Base-by-base conservation (phyloP, 345 rosid species). In the Nephelium lappaceum region DNA sequence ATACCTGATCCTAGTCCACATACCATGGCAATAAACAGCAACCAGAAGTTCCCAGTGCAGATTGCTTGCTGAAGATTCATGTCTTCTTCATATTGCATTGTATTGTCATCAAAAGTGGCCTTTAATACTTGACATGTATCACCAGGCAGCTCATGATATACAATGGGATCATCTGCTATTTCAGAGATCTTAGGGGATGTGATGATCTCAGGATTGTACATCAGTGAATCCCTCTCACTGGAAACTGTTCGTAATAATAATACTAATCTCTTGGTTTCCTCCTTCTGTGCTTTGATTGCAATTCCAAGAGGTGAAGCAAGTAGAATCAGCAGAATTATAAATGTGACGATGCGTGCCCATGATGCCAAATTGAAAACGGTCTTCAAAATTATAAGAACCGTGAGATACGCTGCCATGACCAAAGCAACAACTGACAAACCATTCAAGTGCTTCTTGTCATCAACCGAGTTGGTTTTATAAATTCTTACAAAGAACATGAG, bases 1-100 rank as follows among this genome's bases (percentile, higher is more conserved):
- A 89, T 82, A 24, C 98, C 97, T 0, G 97, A 84, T 15, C 98
- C 97, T 83, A 93, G 80, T 66, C 98, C 98, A 73, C 95, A 91
- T 74, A 89, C 51, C 91, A 88, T 89, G 3, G 94, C 98, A 61
- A 91, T 31, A 68, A 90, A 93, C 72, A 95, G 45, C 81, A 93
- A 80, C 98, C 97, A 93, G 76, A 95, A 95, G 78, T 93, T 84
- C 45, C 23, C 47, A 0, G 77, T 89, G 12, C 80, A 12, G 82
- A 91, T 77, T 4, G 98, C 95, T 82, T 85, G 91, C 25, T 72
- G 53, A 0, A 90, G 81, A 83, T 90, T 85, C 86, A 85, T 65
- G 80, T 89, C 89, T 38, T 81, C 84, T 18, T 72, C 86, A 60
- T 74, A 53, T 21, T 71, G 42, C 21, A 38, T 9, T 62, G 39